A percentile compares a stretch with the other conserved stretches of the same genome.
These are phyloP conservation scores for Hortiboletus campestris DNA, from an alignment of 768 basidiomycete genomes.

Conservation along the genomic window DNA sequence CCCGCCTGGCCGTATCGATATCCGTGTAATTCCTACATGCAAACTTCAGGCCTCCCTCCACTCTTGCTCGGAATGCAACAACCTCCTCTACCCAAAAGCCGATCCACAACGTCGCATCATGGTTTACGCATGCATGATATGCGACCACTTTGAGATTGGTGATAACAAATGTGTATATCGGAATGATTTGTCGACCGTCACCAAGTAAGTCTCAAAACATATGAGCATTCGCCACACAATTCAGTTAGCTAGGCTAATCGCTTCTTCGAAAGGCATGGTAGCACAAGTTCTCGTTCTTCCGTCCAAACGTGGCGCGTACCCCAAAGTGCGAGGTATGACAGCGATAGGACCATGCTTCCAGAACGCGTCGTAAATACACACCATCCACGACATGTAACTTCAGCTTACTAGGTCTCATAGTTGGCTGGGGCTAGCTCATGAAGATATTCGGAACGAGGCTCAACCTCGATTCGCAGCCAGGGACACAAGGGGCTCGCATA, in stretches of 20 bases:
- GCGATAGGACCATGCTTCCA: too few relatives aligned
- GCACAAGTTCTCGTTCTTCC: background rate
- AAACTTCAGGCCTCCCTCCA: slow-evolving; percentile 68
- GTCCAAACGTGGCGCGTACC: background rate
- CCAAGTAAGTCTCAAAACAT: slow-evolving; percentile 58
- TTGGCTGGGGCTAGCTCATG: too few relatives aligned
- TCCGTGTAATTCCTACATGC: background rate
- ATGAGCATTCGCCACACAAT: background rate
- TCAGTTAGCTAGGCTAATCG: too few relatives aligned
- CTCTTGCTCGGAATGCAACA: slow-evolving; percentile 95
- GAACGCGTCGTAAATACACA: background rate
- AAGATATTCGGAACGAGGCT: too few relatives aligned
- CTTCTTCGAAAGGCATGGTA: background rate
- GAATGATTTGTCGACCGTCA: slow-evolving; percentile 90
- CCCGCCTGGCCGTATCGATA: background rate
- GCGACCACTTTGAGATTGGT: slow-evolving; percentile 78
- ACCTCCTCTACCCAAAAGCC: slow-evolving; percentile 90
- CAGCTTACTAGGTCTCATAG: too few relatives aligned
- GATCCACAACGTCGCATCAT: slow-evolving; percentile 82
- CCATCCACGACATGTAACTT: background rate
- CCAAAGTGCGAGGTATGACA: background rate
- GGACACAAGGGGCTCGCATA: background rate
- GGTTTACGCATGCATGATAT: slow-evolving; percentile 91
- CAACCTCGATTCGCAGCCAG: background rate
- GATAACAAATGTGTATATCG: slow-evolving; percentile 92